These are phyloP conservation scores for Allium fistulosum DNA, from an alignment of 106 monocot genomes.

Conservation along the genomic window DNA sequence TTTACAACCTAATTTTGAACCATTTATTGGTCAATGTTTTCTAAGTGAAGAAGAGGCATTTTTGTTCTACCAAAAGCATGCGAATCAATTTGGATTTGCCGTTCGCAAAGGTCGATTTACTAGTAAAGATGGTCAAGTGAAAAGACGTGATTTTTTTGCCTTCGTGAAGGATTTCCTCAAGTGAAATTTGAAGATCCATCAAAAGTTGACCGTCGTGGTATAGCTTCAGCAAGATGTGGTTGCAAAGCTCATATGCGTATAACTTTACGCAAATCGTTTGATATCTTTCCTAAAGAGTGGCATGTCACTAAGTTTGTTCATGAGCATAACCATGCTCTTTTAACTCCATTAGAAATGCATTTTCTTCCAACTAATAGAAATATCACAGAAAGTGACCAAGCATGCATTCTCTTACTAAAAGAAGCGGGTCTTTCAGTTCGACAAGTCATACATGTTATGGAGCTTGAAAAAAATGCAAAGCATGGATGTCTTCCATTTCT, in stretches of 20 bases:
- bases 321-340: not conserved
- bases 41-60: constrained; percentile 9
- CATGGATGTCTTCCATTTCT: constrained; percentile 2
- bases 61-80: not conserved
- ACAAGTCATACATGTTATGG: not conserved
- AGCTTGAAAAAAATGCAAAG: constrained; percentile 11
- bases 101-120: not conserved
- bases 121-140: not conserved
- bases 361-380: not conserved
- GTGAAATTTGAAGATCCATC: constrained; percentile 6
- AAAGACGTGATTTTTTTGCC: constrained; percentile 2
- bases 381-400: not conserved
- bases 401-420: not conserved
- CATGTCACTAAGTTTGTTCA: not conserved
- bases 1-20: not conserved
- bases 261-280: not conserved
- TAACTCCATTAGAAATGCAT: not conserved
- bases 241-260: not conserved
- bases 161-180: not conserved
- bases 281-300: constrained; percentile 7
- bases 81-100: not conserved
- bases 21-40: constrained; percentile 8
- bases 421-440: not conserved
- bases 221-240: not conserved
- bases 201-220: not conserved